Evolutionary conservation across 2,329 filamentous ascomycete genomes (phyloP).

Genomic region (Verticillium alfalfae): DNA sequence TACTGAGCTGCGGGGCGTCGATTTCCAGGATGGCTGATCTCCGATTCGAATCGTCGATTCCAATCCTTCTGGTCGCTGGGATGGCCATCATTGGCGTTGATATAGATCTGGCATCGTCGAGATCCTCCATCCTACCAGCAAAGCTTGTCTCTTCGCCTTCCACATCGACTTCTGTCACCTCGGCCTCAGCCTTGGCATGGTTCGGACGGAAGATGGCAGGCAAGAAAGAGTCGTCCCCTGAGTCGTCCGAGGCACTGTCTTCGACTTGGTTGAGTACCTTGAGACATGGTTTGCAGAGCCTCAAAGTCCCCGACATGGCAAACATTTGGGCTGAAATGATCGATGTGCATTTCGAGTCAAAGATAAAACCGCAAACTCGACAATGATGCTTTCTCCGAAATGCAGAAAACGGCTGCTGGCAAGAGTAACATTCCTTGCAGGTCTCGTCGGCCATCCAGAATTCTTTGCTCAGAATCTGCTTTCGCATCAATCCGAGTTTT

Average conservation of each 20-base stretch:
- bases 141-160: constrained; percentile 33
- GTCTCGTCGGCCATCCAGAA: constrained; percentile 99
- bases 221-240: constrained; percentile 69
- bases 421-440: constrained; percentile 94
- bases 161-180: constrained; percentile 26
- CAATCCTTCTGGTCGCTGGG: constrained; percentile 54
- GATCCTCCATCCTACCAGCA: constrained; percentile 34
- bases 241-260: constrained; percentile 81
- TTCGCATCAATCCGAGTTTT: constrained; percentile 66
- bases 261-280: constrained; percentile 80
- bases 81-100: constrained; percentile 69
- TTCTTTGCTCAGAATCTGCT: constrained; percentile 86
- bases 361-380: constrained; percentile 94
- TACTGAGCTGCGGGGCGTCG: constrained; percentile 72
- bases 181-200: constrained; percentile 35
- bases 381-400: constrained; percentile 97
- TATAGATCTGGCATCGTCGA: constrained; percentile 46
- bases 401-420: constrained; percentile 83
- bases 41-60: constrained; percentile 67
- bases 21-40: constrained; percentile 88
- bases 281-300: constrained; percentile 91
- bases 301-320: constrained; percentile 75
- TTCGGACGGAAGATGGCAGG: constrained; percentile 56
- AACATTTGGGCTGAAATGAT: constrained; percentile 86
- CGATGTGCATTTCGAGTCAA: constrained; percentile 91